Percentiles rank a stretch among this genome's conserved stretches.
These are phyloP conservation scores for Citrullus amarus DNA, from an alignment of 306 rosid genomes.

Conservation along the genomic window DNA sequence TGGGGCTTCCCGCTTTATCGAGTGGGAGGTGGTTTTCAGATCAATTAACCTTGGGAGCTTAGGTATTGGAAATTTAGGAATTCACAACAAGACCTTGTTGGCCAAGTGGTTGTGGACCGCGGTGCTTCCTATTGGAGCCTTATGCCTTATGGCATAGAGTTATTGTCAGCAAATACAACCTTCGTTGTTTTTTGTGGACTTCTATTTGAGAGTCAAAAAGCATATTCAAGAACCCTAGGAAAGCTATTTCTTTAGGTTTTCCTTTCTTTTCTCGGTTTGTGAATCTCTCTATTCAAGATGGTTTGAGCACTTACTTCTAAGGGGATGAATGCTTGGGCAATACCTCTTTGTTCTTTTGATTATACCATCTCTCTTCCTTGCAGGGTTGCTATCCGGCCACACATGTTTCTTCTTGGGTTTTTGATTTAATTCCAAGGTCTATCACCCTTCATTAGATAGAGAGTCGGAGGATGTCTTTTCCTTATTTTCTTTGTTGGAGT, in stretches of 20 bases:
- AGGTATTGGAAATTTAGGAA: not conserved
- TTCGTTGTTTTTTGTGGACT: not conserved
- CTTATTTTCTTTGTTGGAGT: not conserved
- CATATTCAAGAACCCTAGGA: not conserved
- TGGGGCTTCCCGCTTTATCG: not conserved
- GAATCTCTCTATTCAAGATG: not conserved
- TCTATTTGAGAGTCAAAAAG: not conserved
- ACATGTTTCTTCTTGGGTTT: not conserved
- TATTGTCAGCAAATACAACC: not conserved
- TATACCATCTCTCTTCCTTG: not conserved
- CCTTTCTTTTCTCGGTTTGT: too few species aligned
- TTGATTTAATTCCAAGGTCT: too few species aligned
- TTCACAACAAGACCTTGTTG: not conserved
- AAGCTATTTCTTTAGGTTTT: too few species aligned
- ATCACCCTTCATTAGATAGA: not conserved
- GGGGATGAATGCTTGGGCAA: not conserved
- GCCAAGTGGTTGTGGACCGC: not conserved
- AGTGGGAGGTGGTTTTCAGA: not conserved
- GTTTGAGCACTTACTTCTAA: not conserved
- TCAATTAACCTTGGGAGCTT: not conserved
- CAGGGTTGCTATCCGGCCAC: not conserved
- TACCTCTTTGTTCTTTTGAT: not conserved
- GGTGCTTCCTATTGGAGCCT: not conserved
- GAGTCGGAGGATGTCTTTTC: not conserved
- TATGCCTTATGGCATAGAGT: not conserved